A percentile compares a stretch with the other conserved stretches of the same genome.
These are phyloP conservation scores for Daldinia childiae DNA, from an alignment of 495 filamentous ascomycete species.

Conservation along the genomic window DNA sequence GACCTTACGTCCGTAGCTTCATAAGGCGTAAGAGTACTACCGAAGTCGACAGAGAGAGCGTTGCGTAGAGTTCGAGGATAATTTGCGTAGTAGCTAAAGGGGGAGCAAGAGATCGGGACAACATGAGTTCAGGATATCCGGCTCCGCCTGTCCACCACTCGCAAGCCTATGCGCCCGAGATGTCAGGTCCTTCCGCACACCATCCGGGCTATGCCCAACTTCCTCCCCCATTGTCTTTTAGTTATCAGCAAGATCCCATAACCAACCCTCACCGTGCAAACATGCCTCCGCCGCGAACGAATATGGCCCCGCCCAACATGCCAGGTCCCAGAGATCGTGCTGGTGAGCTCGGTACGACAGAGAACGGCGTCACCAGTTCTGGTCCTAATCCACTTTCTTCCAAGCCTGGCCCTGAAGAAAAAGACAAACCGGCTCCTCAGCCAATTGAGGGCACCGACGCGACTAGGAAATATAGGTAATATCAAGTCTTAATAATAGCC, in stretches of 20 bases:
- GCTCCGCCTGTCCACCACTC: conserved; percentile 47
- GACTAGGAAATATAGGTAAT: conserved; percentile 45
- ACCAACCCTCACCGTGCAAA: conserved; percentile 47
- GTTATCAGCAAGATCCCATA: conserved; percentile 46
- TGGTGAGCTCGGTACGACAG: conserved; percentile 29
- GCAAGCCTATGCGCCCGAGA: conserved; percentile 42
- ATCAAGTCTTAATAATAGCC: neutral
- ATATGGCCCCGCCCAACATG: conserved; percentile 47
- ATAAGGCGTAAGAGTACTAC: conserved; percentile 10
- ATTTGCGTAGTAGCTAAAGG: conserved; percentile 19
- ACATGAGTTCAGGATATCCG: conserved; percentile 49
- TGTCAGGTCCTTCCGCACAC: conserved; percentile 44
- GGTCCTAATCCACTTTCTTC: conserved; percentile 33
- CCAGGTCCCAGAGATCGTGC: conserved; percentile 42
- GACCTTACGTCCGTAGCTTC: conserved; percentile 9
- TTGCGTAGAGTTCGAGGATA: conserved; percentile 5
- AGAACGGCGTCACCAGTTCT: conserved; percentile 36
- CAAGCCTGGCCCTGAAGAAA: conserved; percentile 43
- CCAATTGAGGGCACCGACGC: conserved; percentile 46
- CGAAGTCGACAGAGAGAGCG: conserved; percentile 7
- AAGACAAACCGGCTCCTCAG: conserved; percentile 42
- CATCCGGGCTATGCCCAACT: conserved; percentile 47
- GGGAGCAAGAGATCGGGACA: conserved; percentile 29
- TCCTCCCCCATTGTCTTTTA: conserved; percentile 46
- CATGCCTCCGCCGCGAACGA: conserved; percentile 47